A percentile compares a stretch with the other conserved stretches of the same genome.
phyloP scores from a whole-genome alignment of 1,284 basidiomycete genomes.

The Austroboletus rostrupii region DNA sequence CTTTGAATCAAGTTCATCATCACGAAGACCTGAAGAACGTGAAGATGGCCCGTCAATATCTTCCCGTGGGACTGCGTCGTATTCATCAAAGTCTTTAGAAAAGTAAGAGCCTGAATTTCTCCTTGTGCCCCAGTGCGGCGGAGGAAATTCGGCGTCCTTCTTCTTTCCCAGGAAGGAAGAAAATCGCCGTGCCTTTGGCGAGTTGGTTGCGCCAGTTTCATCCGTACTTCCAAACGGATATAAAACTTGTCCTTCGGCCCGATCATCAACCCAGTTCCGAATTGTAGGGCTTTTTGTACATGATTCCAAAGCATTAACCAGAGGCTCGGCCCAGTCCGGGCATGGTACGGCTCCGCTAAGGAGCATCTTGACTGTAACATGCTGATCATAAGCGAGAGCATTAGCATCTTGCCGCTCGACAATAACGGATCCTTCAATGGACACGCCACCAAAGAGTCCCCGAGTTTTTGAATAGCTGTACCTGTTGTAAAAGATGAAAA shows the following conservation, averaged over 20 bases:
- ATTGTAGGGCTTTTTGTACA: conserved; percentile 70
- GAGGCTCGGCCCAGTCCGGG: conserved; percentile 71
- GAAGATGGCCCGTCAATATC: conserved; percentile 8
- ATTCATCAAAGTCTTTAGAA: conserved; percentile 32
- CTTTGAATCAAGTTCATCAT: conserved; percentile 33
- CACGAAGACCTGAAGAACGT: conserved; percentile 19
- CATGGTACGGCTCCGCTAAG: conserved; percentile 73
- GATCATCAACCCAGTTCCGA: conserved; percentile 65
- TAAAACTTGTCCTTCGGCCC: conserved; percentile 32
- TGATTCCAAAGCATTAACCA: conserved; percentile 71
- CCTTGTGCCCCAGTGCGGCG: conserved; percentile 55
- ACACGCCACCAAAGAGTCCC: conserved; percentile 84
- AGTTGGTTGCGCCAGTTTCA: conserved; percentile 29
- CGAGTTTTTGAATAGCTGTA: conserved; percentile 95
- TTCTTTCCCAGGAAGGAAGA: conserved; percentile 46
- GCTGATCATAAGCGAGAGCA: conserved; percentile 70
- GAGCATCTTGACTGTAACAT: conserved; percentile 74
- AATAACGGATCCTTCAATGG: conserved; percentile 91
- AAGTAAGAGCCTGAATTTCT: conserved; percentile 55
- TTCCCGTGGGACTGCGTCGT: conserved; percentile 8
- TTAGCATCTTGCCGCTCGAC: conserved; percentile 93
- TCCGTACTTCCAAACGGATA: conserved; percentile 57
- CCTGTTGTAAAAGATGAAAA: conserved; percentile 36
- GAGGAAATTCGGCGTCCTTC: conserved; percentile 52
- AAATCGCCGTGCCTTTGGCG: conserved; percentile 34